phyloP scores from a whole-genome alignment of 2,329 filamentous ascomycete species.

The Sclerotiophoma versabilis region DNA sequence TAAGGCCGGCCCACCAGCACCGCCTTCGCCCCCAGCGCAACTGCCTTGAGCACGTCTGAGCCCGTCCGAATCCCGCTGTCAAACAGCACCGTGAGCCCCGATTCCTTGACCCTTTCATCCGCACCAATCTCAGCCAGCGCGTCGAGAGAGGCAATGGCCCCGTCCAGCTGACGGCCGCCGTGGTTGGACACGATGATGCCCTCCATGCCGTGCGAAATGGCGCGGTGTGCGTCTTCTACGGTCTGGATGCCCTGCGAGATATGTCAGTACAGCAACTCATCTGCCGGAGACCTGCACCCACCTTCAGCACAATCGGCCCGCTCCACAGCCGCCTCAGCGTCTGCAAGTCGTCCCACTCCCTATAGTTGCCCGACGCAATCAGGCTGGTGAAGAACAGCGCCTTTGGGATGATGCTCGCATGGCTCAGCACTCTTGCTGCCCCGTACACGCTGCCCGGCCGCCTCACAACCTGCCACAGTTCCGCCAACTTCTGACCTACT shows the following conservation, averaged over 20 bases:
- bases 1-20: slow-evolving; percentile 48
- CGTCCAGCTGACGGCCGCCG: slow-evolving; percentile 48
- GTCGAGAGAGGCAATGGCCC: slow-evolving; percentile 44
- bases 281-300: not conserved
- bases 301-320: slow-evolving; percentile 49
- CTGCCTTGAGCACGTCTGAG: slow-evolving; percentile 47
- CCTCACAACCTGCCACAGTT: slow-evolving; percentile 48
- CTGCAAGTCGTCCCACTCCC: slow-evolving; percentile 46
- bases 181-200: slow-evolving; percentile 51
- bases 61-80: slow-evolving; percentile 48
- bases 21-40: slow-evolving; percentile 48
- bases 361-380: slow-evolving; percentile 45
- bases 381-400: slow-evolving; percentile 46
- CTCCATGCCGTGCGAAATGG: slow-evolving; percentile 46
- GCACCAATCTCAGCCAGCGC: slow-evolving; percentile 46
- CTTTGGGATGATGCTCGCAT: slow-evolving; percentile 45
- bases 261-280: too few relatives aligned
- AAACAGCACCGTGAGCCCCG: slow-evolving; percentile 43
- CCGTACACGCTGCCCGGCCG: slow-evolving; percentile 46
- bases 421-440: slow-evolving; percentile 42
- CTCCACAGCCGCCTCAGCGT: slow-evolving; percentile 45
- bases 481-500: slow-evolving; percentile 41
- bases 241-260: slow-evolving; percentile 44
- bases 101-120: slow-evolving; percentile 41
- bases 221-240: slow-evolving; percentile 45